A percentile compares a stretch with the other conserved stretches of the same genome.
These are phyloP conservation scores for Scytalidium sp. DNA, from an alignment of 2,329 filamentous ascomycete genomes.

Conservation along the genomic window DNA sequence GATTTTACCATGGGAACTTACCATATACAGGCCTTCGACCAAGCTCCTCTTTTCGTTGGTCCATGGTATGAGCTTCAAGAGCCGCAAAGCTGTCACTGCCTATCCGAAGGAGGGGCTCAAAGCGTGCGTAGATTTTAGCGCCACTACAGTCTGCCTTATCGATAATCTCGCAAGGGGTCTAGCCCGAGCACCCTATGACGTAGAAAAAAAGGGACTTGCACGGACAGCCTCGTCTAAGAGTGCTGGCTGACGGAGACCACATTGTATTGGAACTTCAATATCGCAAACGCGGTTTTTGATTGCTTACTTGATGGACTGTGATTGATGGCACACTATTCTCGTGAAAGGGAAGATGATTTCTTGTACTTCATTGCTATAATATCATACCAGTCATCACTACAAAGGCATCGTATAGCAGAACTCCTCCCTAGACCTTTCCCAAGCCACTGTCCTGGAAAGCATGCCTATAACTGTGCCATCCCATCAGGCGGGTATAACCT, in stretches of 20 bases:
- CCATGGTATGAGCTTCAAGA: constrained; percentile 16
- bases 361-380: no score
- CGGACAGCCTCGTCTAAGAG: not conserved
- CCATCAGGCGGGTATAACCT: no score
- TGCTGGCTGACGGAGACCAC: not conserved
- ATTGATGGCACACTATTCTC: no score
- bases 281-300: no score
- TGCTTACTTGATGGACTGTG: no score
- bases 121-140: constrained; percentile 12
- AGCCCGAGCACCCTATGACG: not conserved
- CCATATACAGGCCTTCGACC: constrained; percentile 36
- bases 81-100: not conserved
- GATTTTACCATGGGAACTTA: constrained; percentile 13
- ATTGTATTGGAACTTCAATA: no score
- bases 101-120: constrained; percentile 2
- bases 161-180: constrained; percentile 3
- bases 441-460: no score
- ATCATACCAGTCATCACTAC: no score
- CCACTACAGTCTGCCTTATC: constrained; percentile 13
- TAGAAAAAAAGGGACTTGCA: not conserved
- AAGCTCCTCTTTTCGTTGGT: constrained; percentile 32
- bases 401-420: no score
- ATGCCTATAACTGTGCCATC: no score
- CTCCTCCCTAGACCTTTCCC: no score
- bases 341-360: no score